Base-by-base conservation (phyloP, 75 land plant genomes). In the Chamaecyparis obtusa region DNA sequence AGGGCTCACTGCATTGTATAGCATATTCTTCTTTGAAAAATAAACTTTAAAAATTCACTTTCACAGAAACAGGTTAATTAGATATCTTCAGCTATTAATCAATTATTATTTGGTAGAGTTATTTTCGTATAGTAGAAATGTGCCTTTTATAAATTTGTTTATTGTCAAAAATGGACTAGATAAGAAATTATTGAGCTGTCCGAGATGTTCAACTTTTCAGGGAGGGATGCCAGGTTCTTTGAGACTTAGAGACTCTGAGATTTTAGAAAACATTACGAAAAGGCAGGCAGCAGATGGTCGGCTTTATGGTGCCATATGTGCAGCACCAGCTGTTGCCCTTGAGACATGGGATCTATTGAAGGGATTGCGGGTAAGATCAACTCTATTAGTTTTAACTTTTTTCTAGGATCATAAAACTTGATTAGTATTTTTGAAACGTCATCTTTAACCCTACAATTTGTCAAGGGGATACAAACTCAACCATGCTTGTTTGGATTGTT, bases 161-260 rank as follows among this genome's bases (percentile, higher is more conserved):
- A 72, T 36, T 79, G 21, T n/a, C 41, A 3, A 67, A 43, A 21
- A 1, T 30, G 27, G 35, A 41, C 67, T 33, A 84, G 37, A 54
- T 48, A 85, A 30, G 44, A 30, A 43, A 69, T 77, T 64, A 24
- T 87, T 57, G 83, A 46, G n/a, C 49, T 37, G n/a, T 19, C 39
- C 60, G n/a, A 32, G 24, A 55, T 48, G 14, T 24, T 39, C 5
- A 64, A 39, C 21, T 33, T 81, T 60, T 48, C 30, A 95, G 96
- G 96, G 95, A 85, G 96, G 96, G 14, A 92, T 95, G 95, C 95
- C 95, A 11, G 96, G 96, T 67, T 85, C 95, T 17, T 80, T 86
- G 2, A 91, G 83, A 74, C 91, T 95, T 19, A 90, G 89, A 87
- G 88, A 94, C 60, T 90, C 86, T 84, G 86, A 54, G 41, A 87